These are phyloP conservation scores for Epichloe hybrida DNA, from an alignment of 2,329 filamentous ascomycete genomes.

Conservation along the genomic window DNA sequence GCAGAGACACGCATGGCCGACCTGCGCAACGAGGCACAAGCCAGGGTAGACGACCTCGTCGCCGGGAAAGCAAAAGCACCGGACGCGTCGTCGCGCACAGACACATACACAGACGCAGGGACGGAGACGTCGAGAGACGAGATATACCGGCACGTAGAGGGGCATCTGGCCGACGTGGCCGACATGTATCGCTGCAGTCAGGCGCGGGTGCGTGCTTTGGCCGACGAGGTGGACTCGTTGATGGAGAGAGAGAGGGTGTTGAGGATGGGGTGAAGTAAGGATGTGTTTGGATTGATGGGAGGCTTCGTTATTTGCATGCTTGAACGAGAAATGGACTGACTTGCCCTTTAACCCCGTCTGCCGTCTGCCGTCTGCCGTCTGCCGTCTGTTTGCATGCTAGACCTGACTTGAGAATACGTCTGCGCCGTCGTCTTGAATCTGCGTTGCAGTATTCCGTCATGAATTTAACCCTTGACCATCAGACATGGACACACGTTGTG, in stretches of 20 bases:
- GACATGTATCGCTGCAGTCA: not conserved
- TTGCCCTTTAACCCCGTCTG: no score
- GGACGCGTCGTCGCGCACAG: not conserved
- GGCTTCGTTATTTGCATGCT: no score
- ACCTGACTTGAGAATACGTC: no score
- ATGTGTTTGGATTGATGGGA: not conserved
- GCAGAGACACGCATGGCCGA: not conserved
- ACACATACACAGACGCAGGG: no score
- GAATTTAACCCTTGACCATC: no score
- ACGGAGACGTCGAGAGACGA: conserved; percentile 2
- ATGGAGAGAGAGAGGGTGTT: not conserved
- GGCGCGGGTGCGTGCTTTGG: conserved; percentile 7
- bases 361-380: no score
- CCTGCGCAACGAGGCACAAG: not conserved
- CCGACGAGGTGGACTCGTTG: conserved; percentile 5
- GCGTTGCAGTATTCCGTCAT: no score
- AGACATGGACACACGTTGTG: not conserved
- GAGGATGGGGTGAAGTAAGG: not conserved
- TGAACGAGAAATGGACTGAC: no score
- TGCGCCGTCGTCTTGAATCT: no score
- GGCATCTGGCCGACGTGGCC: conserved; percentile 10
- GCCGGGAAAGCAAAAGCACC: no score
- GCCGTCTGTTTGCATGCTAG: no score
- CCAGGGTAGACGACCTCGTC: not conserved
- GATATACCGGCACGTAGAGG: conserved; percentile 15